Evolutionary conservation across 2,329 filamentous ascomycete species (phyloP).

Genomic region (Lasiodiplodia sp.): DNA sequence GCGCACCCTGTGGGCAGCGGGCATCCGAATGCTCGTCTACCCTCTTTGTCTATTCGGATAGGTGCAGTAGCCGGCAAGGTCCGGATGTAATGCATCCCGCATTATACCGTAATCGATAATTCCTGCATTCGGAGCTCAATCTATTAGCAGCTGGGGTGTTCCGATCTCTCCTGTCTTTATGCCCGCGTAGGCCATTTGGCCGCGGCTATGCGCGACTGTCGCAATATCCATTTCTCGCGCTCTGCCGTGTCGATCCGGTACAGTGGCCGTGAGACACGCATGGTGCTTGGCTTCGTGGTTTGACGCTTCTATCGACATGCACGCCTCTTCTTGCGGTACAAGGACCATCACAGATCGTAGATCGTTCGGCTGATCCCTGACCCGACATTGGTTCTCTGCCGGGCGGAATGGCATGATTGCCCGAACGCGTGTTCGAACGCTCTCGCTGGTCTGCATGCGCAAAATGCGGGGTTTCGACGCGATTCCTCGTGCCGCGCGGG

Average conservation of each 20-base stretch:
- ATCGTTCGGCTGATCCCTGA: slow-evolving; percentile 9
- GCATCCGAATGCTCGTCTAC: background rate
- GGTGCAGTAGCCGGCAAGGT: slow-evolving; percentile 3
- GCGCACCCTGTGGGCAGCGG: slow-evolving; percentile 4
- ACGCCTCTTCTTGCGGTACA: background rate
- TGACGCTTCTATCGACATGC: background rate
- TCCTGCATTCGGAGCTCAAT: slow-evolving; percentile 6
- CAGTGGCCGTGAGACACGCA: slow-evolving; percentile 9
- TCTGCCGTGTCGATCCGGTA: slow-evolving; percentile 13
- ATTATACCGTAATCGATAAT: slow-evolving; percentile 12
- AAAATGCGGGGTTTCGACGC: slow-evolving; percentile 17
- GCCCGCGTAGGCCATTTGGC: background rate
- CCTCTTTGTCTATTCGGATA: slow-evolving; percentile 13
- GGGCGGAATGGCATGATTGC: background rate
- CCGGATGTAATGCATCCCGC: slow-evolving; percentile 14
- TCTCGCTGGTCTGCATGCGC: background rate
- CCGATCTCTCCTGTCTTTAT: background rate
- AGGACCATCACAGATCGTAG: background rate
- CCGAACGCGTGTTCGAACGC: slow-evolving; percentile 1
- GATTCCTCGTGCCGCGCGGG: background rate
- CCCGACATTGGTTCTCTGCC: background rate
- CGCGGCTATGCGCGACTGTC: slow-evolving; percentile 17
- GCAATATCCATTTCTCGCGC: slow-evolving; percentile 2
- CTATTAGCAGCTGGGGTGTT: background rate
- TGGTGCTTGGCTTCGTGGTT: background rate